Conservation (phyloP, 1,284 basidiomycete genomes). For the Ceratobasidium sp. region DNA sequence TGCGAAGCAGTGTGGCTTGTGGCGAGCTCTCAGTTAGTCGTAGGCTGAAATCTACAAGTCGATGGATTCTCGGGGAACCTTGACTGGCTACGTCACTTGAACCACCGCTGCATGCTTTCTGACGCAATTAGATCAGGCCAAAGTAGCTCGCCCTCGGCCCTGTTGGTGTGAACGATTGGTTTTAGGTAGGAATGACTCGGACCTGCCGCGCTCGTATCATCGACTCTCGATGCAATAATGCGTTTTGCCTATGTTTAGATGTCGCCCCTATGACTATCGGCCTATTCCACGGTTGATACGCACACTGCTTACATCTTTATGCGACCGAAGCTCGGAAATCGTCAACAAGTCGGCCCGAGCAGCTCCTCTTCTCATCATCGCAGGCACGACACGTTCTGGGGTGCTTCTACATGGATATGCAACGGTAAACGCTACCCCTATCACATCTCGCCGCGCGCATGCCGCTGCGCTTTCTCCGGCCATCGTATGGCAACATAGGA, state of each 20-base stretch:
- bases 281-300: not conserved
- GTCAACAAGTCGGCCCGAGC: not conserved
- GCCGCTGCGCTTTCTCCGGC: constrained; percentile 11
- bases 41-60: not conserved
- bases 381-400: constrained; percentile 21
- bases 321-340: not conserved
- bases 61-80: not conserved
- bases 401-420: constrained; percentile 7
- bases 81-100: not conserved
- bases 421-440: not conserved
- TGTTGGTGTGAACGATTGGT: not conserved
- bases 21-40: not conserved
- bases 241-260: constrained; percentile 12
- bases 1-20: constrained; percentile 4
- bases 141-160: constrained; percentile 19
- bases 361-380: not conserved
- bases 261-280: constrained; percentile 8
- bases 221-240: constrained; percentile 22
- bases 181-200: constrained; percentile 1
- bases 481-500: constrained; percentile 7
- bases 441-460: not conserved
- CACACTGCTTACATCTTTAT: not conserved
- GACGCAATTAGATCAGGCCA: constrained; percentile 17
- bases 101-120: constrained; percentile 4
- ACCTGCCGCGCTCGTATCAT: constrained; percentile 3